Evolutionary conservation across 257 asterid species (phyloP).

Genomic region (Verbascum thapsus): DNA sequence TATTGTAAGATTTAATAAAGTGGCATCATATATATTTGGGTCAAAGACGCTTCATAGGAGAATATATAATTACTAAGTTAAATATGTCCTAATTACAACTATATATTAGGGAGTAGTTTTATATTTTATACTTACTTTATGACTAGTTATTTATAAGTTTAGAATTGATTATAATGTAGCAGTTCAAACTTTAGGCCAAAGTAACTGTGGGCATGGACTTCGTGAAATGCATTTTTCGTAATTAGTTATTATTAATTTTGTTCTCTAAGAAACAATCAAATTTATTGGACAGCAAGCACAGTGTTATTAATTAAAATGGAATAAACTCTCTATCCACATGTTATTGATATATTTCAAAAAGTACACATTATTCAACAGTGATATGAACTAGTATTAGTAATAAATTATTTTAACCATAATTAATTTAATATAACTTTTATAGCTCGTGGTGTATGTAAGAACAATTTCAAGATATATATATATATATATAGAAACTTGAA

Average conservation of each 20-base stretch:
- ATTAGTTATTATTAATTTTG: conserved; percentile 8
- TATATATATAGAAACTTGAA: no score
- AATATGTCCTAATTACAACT: background rate
- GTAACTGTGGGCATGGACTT: no score
- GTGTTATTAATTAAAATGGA: conserved; percentile 26
- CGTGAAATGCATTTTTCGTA: no score
- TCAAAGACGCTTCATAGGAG: conserved; percentile 39
- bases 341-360: no score
- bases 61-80: conserved; percentile 1
- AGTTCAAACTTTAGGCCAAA: background rate
- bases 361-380: no score
- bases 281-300: background rate
- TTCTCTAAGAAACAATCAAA: conserved; percentile 13
- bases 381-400: no score
- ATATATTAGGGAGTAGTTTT: conserved; percentile 6
- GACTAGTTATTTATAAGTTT: background rate
- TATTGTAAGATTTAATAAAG: conserved; percentile 14
- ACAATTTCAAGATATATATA: no score
- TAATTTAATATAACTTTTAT: no score
- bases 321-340: no score
- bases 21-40: conserved; percentile 21
- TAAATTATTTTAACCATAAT: no score
- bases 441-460: no score
- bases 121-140: background rate
- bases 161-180: background rate